These are phyloP conservation scores for Gastrolobium villosum DNA, from an alignment of 306 rosid genomes.

Conservation along the genomic window DNA sequence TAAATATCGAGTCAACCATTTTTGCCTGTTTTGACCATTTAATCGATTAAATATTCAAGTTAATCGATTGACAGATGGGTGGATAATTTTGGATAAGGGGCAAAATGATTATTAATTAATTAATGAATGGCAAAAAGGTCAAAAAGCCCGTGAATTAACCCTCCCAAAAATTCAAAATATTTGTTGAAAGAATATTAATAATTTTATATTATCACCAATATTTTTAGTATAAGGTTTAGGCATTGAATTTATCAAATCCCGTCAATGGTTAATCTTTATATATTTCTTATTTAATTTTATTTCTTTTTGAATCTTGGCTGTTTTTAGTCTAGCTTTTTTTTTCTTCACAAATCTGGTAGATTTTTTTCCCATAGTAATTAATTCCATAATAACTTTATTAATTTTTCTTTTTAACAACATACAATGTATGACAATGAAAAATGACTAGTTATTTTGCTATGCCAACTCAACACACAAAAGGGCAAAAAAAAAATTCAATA, in stretches of 20 bases:
- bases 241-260: neutral
- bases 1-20: too few relatives aligned
- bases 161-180: too few relatives aligned
- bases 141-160: too few relatives aligned
- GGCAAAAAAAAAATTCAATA: neutral
- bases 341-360: neutral
- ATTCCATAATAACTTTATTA: neutral
- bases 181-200: too few relatives aligned
- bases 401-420: neutral
- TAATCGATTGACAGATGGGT: too few relatives aligned
- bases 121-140: too few relatives aligned
- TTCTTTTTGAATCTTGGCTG: neutral
- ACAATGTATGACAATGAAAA: neutral
- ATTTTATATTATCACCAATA: too few relatives aligned
- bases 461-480: constrained; percentile 18
- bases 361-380: neutral
- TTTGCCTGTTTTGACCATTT: too few relatives aligned
- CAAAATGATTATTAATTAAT: too few relatives aligned
- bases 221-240: neutral
- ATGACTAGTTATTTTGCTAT: neutral
- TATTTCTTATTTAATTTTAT: neutral
- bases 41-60: too few relatives aligned
- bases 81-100: too few relatives aligned
- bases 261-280: neutral
- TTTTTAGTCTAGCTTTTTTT: neutral